Base-by-base conservation (phyloP, 352 stramenopile genomes). In the Blastocystis sp. region DNA sequence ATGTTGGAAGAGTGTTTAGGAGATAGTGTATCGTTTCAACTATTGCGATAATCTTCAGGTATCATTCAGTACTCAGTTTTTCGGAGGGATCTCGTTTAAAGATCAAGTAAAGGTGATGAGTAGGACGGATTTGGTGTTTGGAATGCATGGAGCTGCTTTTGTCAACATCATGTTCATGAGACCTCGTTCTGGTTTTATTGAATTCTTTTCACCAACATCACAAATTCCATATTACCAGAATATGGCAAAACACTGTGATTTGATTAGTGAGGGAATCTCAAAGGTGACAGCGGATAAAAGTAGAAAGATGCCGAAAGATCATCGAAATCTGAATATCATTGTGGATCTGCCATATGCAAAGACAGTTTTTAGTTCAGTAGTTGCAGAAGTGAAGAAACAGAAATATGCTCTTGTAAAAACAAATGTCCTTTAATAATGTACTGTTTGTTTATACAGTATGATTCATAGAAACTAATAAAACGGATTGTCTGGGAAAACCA, bases 121-220 rank as follows among this genome's bases (percentile, higher is more conserved):
- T 27, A 9, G 11, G 12, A 83, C 49, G 9, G 71, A 83, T 46
- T 29, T 83, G 1, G 1, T 83, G 27, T 32, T 32, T 29, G 46
- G 49, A 29, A 52, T 66, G 12, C 71, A 83, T 46, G 71, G 71
- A 32, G 71, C 71, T 0, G 49, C 14, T n/a, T 67, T 83, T 24
- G 43, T 65, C 14, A 83, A 83, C 29, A 83, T 65, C 21, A 46
- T 83, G 71, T 83, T 83, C 52, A 32, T 83, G 71, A 29, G 46
- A 37, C 71, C 71, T 32, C 54, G 35, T 1, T 83, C 71, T 27
- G 71, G 46, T 32, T 65, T 83, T 49, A 65, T 83, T 16, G 71
- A 83, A 16, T 67, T 83, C 24, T 67, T 67, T 24, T 67, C 46
- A 16, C 71, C 71, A 37, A 27, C 51, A 21, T 19, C 51, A 11